Base-by-base conservation (phyloP, 495 filamentous ascomycete species). In the Tuber microsphaerosporum region DNA sequence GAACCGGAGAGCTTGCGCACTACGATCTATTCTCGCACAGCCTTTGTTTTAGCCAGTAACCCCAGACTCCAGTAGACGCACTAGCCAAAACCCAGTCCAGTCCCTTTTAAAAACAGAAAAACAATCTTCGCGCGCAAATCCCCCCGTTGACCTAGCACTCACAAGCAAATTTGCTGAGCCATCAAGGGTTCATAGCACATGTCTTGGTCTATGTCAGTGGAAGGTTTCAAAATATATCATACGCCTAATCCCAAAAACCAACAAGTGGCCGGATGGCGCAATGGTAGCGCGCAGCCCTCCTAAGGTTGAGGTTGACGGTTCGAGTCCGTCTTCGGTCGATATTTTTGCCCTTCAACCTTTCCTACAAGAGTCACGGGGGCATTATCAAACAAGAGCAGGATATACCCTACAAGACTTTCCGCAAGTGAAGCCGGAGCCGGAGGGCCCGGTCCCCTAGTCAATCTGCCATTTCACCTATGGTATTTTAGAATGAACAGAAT, bases 231-330 rank as follows among this genome's bases (percentile, higher is more conserved):
- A 56, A 26, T 2, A 10, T 56, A 12, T 26, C 2, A 19, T 16
- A 19, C 2, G 2, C 20, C 22, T 20, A n/a, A 2, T 0, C 3
- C 0, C 2, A 5, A 37, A 45, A 34, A 37, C 34, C 4, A 72
- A n/a, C 0, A 46, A 43, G 17, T 31, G 46, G 74, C 74, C 41
- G 42, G 68, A 65, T 77, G 69, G 75, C 74, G 68, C 45, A 75
- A 75, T 75, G 74, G 74, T 75, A 75, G 75, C 74, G 74, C 69
- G 69, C 75, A 70, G 74, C 65, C 74, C 69, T 77, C 75, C 74
- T 76, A 77, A 77, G 74, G 68, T 70, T 70, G 68, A 77, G 75
- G 74, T 76, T 77, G 74, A 76, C 74, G 75, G 75, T 77, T 77
- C 74, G 75, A 77, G 26, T 71, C 68, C 75, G 74, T 76, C 75